phyloP scores from a whole-genome alignment of 805 yeast genomes.

The Yamadazyma philogaea region DNA sequence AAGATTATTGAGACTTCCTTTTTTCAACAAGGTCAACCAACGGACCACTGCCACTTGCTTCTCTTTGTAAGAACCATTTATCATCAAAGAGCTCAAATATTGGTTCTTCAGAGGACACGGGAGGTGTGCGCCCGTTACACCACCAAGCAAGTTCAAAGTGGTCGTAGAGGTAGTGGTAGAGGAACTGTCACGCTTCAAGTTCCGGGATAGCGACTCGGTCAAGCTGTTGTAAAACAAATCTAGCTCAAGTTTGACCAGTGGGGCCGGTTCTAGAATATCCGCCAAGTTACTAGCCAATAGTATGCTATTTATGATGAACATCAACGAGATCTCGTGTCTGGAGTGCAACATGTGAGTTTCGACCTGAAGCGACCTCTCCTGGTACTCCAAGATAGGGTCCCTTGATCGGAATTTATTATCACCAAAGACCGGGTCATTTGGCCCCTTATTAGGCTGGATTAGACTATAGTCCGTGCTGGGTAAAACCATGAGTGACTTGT shows the following conservation, averaged over 20 bases:
- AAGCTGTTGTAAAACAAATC: constrained; percentile 14
- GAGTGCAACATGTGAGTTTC: constrained; percentile 9
- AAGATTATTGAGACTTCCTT: neutral
- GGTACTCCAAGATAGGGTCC: neutral
- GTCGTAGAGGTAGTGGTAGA: constrained; percentile 3
- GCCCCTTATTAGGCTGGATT: constrained; percentile 2
- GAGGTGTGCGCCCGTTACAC: neutral
- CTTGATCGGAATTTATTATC: neutral
- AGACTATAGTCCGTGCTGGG: constrained; percentile 17
- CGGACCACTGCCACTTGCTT: constrained; percentile 16
- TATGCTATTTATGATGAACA: constrained; percentile 25
- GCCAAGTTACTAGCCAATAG: constrained; percentile 18
- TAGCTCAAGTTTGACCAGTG: constrained; percentile 17
- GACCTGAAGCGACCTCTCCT: neutral
- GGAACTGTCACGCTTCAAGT: constrained; percentile 1
- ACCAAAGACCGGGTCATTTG: neutral
- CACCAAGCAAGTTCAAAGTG: constrained; percentile 1
- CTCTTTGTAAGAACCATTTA: constrained; percentile 30
- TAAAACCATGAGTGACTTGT: constrained; percentile 21
- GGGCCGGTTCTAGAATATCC: constrained; percentile 16
- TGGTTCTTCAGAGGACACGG: constrained; percentile 4
- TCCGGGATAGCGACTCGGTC: constrained; percentile 10
- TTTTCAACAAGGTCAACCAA: constrained; percentile 4
- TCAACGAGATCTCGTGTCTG: constrained; percentile 30
- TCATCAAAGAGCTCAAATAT: constrained; percentile 18